A percentile compares a stretch with the other conserved stretches of the same genome.
These are phyloP conservation scores for Pseudonectria foliicola DNA, from an alignment of 2,329 filamentous ascomycete genomes.

Conservation along the genomic window DNA sequence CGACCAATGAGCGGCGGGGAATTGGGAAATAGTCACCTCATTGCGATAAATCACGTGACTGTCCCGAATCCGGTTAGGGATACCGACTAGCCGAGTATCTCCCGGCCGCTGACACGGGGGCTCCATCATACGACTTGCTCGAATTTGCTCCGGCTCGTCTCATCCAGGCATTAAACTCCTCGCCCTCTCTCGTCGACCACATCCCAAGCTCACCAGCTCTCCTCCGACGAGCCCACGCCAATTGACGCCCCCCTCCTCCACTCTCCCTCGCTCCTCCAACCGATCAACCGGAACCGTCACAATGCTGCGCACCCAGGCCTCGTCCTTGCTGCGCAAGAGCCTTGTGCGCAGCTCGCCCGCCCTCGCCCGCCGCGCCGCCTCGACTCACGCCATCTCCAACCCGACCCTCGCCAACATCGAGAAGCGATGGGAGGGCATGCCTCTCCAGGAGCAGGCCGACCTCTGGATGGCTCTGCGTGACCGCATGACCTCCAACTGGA, in stretches of 20 bases:
- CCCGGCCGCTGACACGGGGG: constrained; percentile 13
- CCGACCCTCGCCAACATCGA: constrained; percentile 96
- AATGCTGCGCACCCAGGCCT: constrained; percentile 50
- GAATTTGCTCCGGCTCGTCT: constrained; percentile 17
- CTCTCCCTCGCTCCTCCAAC: constrained; percentile 10
- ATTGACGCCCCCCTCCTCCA: constrained; percentile 24
- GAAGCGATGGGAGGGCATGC: constrained; percentile 98
- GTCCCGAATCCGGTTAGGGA: constrained; percentile 7
- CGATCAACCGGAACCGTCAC: constrained; percentile 23
- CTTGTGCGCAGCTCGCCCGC: constrained; percentile 39
- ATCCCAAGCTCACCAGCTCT: constrained; percentile 8
- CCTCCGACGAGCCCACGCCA: constrained; percentile 23
- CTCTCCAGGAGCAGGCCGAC: constrained; percentile 97
- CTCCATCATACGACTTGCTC: constrained; percentile 26
- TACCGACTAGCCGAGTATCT: constrained; percentile 18
- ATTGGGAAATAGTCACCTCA: constrained; percentile 11
- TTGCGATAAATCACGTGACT: constrained; percentile 7
- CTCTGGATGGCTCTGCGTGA: constrained; percentile 98
- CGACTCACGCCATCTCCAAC: constrained; percentile 93
- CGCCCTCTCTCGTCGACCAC: constrained; percentile 14
- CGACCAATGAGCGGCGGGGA: constrained; percentile 11
- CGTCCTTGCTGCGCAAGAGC: constrained; percentile 45
- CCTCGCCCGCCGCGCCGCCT: constrained; percentile 46
- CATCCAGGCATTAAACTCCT: constrained; percentile 16
- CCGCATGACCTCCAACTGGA: constrained; percentile 98